A percentile compares a stretch with the other conserved stretches of the same genome.
Conservation (phyloP, 768 basidiomycete genomes). For the Mrakia hoshinonis region DNA sequence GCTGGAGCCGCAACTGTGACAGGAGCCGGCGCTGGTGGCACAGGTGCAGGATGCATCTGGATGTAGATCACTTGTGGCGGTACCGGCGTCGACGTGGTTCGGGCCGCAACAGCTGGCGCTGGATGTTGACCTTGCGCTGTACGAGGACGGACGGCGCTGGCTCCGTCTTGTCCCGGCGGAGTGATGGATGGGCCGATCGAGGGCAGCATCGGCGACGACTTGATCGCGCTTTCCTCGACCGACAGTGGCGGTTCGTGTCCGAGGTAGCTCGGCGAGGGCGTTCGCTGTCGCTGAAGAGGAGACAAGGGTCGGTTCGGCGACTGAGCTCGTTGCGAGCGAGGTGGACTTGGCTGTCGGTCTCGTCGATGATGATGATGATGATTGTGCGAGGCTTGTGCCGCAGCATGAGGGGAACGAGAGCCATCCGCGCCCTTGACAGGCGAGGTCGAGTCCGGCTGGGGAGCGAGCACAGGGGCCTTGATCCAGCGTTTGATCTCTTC, state of each 20-base stretch:
- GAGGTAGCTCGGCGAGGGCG: neutral
- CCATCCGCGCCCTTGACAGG: too few relatives aligned
- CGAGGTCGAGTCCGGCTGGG: too few relatives aligned
- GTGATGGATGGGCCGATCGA: neutral
- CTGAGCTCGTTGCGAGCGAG: neutral
- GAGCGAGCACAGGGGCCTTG: neutral
- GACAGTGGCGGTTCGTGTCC: conserved; percentile 1
- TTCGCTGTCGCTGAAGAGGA: neutral
- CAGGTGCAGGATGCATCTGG: conserved; percentile 5
- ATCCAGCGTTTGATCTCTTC: conserved; percentile 9
- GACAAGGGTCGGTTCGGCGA: neutral
- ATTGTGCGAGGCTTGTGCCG: neutral
- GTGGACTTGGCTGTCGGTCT: neutral
- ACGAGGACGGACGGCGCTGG: neutral
- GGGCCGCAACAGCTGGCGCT: neutral
- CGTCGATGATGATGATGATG: neutral
- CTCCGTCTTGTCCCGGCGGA: neutral
- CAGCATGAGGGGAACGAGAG: too few relatives aligned
- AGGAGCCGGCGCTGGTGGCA: neutral
- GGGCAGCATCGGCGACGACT: neutral
- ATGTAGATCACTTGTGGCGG: conserved; percentile 13
- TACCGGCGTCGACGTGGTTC: too few relatives aligned
- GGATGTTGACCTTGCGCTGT: neutral
- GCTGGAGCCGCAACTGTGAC: neutral
- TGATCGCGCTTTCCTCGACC: neutral